phyloP scores from a whole-genome alignment of 345 rosid genomes.

The Linum lewisii region DNA sequence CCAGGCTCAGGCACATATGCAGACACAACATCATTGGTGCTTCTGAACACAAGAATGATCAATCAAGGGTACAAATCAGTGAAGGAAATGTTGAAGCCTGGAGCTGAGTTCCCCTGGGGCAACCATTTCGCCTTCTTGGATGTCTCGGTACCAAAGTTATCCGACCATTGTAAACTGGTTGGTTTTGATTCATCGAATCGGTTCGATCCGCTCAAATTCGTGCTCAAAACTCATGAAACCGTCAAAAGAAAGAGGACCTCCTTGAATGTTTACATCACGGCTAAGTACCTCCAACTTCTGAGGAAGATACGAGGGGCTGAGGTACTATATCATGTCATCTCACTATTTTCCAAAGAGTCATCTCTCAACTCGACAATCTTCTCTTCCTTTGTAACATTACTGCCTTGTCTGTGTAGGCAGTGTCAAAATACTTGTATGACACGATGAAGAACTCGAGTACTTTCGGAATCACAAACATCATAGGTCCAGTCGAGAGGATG shows the following conservation, averaged over 20 bases:
- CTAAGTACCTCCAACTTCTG: background rate
- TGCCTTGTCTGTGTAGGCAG: conserved; percentile 18
- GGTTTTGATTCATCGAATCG: background rate
- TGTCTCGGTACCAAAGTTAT: background rate
- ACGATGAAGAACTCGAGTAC: conserved; percentile 39
- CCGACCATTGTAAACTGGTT: too few relatives aligned
- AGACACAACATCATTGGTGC: conserved; percentile 34
- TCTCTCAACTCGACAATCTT: too few relatives aligned
- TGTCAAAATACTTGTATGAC: conserved; percentile 24
- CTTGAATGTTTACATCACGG: background rate
- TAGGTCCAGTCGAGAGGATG: conserved; percentile 38
- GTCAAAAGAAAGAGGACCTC: background rate
- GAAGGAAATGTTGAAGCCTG: conserved; percentile 29
- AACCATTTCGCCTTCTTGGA: conserved; percentile 1
- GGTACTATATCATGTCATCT: background rate
- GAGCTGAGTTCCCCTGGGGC: background rate
- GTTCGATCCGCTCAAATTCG: background rate
- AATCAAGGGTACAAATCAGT: conserved; percentile 32
- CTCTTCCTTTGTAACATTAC: too few relatives aligned
- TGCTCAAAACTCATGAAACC: background rate
- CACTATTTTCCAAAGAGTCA: too few relatives aligned
- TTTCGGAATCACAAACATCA: conserved; percentile 39
- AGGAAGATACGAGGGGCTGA: background rate
- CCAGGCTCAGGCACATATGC: conserved; percentile 4
- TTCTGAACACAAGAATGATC: conserved; percentile 36